Conservation (phyloP, 139 green algal species). For the Yamagishiella unicocca region DNA sequence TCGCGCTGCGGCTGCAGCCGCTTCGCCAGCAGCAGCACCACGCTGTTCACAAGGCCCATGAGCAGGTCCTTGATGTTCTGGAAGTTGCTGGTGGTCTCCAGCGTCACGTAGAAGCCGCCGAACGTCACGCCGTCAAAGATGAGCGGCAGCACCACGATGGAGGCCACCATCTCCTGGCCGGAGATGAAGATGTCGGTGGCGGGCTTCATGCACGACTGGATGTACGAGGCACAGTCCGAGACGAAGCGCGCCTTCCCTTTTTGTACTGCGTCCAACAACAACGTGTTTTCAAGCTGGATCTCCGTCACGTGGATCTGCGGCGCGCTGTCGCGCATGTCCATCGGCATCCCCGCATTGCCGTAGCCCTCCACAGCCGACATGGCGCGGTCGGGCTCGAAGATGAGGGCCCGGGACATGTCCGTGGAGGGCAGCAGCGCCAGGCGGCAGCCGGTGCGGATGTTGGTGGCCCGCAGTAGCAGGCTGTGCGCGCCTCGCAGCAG, state of each 20-base stretch:
- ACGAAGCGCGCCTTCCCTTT: constrained; percentile 79
- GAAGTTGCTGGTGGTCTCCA: constrained; percentile 73
- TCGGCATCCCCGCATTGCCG: background rate
- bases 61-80: constrained; percentile 77
- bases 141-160: constrained; percentile 75
- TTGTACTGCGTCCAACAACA: constrained; percentile 72
- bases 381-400: constrained; percentile 70
- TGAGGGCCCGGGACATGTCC: constrained; percentile 63
- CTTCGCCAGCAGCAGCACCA: constrained; percentile 70
- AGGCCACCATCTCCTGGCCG: constrained; percentile 68
- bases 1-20: constrained; percentile 63
- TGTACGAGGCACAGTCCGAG: constrained; percentile 70
- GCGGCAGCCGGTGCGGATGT: constrained; percentile 72
- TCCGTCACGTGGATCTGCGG: constrained; percentile 73
- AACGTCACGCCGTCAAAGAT: constrained; percentile 67
- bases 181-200: constrained; percentile 76
- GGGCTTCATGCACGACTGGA: constrained; percentile 75
- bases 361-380: constrained; percentile 42
- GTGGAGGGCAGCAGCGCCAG: constrained; percentile 64
- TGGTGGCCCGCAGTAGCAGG: constrained; percentile 73
- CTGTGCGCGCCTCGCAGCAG: constrained; percentile 63
- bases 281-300: constrained; percentile 72
- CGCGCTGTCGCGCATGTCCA: constrained; percentile 3
- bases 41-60: constrained; percentile 74
- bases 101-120: constrained; percentile 74